Base-by-base conservation (phyloP, 805 yeast genomes). In the Barnettozyma salicaria region DNA sequence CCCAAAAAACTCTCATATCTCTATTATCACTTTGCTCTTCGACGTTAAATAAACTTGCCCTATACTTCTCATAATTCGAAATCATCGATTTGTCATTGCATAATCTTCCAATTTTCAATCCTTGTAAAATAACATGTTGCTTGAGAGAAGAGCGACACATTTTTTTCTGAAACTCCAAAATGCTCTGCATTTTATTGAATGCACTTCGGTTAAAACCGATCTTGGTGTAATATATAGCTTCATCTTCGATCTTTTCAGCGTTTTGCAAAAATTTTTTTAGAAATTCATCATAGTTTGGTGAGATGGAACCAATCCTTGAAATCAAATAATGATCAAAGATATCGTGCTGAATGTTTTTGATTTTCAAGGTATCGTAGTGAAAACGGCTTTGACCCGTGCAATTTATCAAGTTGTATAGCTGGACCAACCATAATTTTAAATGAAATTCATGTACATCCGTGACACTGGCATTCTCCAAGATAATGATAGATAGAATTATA, bases 271-370 rank as follows among this genome's bases (percentile, higher is more conserved):
- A 62, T 4, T 58, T 53, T n/a, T 64, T 56, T 12, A 61, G 48
- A 17, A 63, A 60, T 2, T 56, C 50, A 12, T 65, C 59, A 26
- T 38, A 34, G 2, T 63, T 48, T 0, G 85, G 84, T 26, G 52
- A 56, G 1, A 67, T 43, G 0, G 75, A 52, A 1, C 78, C 63
- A 19, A 67, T 46, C 33, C 85, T 66, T 0, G 76, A 64, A 8
- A 67, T 58, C 8, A 79, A 49, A 43, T 71, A 67, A 43, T 76
- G 72, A 10, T 79, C 72, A 32, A 83, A 56, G 0, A 85, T 72
- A 50, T 89, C 96, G 34, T 70, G 65, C 58, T 90, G 97, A 7
- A 88, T 59, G 61, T 80, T 78, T 52, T 82, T 85, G 47, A 87
- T 72, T 25, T 76, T 74, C 35, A 89, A 58, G 1, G 64, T 52